Evolutionary conservation across 208 protist species (phyloP), one percentile per base, ranked within the genome.

Genomic region (Acanthamoeba culbertsoni): DNA sequence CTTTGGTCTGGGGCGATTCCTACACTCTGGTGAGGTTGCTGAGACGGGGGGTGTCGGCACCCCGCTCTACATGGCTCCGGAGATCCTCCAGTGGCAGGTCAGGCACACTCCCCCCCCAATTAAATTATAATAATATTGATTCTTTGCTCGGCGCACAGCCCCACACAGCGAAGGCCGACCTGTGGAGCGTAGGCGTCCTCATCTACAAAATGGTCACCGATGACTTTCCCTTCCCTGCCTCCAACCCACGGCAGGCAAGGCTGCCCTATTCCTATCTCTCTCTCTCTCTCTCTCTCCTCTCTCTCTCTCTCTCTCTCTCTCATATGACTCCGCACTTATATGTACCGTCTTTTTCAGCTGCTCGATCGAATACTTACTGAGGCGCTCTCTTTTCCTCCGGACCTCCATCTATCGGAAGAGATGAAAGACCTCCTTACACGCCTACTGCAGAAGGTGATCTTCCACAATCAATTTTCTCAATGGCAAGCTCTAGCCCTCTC

Each of bases 31-130:
- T 1, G 73, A 84, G 46, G 43, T 84, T 6, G 73, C 73, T 1
- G 73, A 55, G 46, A 84, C 73, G 7, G 43, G 46, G 42, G 62
- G 62, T 2, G 73, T 84, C 42, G 73, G 73, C 46, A 84, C 73
- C 16, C 73, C 73, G 40, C 73, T 84, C 42, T 84, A 84, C 73
- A 84, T 84, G 73, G 73, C 73, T 1, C 73, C 73, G 6, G 73
- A 84, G 28, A 84, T 84, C 46, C 28, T 84, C 26, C 73, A 84
- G 73, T 55, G 43, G 46, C 62, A 71, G 62, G 59, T 68, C 8
- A 23, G 59, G 1, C 6, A 23, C 59, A 37, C 59, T 6, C 6
- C 48, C 48, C 18, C 48, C 48, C 48, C 48, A 23, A 8, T 18
- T 18, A 8, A 8, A 55, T 23, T 55, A 55, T 8, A 55, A 23